Base-by-base conservation (phyloP, 176 grass and related monocot genomes). In the Tillandsia leiboldiana region DNA sequence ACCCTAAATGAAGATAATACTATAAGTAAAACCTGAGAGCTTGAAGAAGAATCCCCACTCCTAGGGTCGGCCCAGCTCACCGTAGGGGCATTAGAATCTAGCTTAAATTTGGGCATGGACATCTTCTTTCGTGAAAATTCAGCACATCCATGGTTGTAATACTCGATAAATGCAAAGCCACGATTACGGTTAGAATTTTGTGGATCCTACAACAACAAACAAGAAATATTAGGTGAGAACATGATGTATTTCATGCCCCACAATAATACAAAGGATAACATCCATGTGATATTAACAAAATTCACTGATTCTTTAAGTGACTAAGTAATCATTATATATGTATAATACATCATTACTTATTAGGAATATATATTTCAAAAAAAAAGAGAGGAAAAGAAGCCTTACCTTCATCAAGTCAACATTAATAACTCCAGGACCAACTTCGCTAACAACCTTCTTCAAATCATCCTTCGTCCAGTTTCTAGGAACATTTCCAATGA, bases 111-210 rank as follows among this genome's bases (percentile, higher is more conserved):
- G 77, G 89, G 69, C 26, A 66, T 72, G 17, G 94, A 90, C 81
- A 97, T 91, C 74, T 87, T 90, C 58, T 92, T 77, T 75, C 78
- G 86, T 48, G 89, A 80, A 83, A 90, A 92, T 66, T 97, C 94
- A 29, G 94, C 86, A 49, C 94, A 97, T 70, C 86, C 81, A 76
- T 90, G 90, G 63, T 97, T 97, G 69, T 97, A 90, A 74, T 97
- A 92, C 68, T 92, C 93, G 66, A 90, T 70, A 64, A 97, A 97
- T 26, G 83, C 84, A 79, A 83, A 97, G 62, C 93, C 89, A 49
- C 80, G 78, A 53, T 89, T 92, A 70, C 81, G 79, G 53, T 81
- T 69, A 47, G 84, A 61, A 61, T 61, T 77, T 65, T 15, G 58
- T 69, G 83, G 65, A 77, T 75, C 93, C 86, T 92, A 71, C 52